Base-by-base conservation (phyloP, 2,329 filamentous ascomycete genomes). In the Emergomyces africanus region DNA sequence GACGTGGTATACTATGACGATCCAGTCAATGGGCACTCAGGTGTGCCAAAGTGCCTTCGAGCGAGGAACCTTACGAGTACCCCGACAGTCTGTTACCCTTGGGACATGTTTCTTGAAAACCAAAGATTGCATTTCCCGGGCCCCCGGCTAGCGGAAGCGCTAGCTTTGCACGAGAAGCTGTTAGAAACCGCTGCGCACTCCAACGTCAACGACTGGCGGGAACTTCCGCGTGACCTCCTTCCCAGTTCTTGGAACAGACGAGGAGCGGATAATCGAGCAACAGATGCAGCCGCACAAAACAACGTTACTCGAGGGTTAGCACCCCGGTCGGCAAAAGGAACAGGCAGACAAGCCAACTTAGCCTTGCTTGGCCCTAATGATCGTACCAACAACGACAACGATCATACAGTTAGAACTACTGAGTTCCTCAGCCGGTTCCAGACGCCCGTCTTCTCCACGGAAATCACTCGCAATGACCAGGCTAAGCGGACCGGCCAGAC, bases 101-200 rank as follows among this genome's bases (percentile, higher is more conserved):
- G 67, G 6, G 55, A 63, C 53, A 60, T 44, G 10, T 68, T 68
- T 46, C 59, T 69, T 53, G 57, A 65, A n/a, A 39, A 44, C 10
- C 25, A 57, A 0, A 30, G 56, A 0, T 18, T 23, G 1, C 65
- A 67, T 54, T 33, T 51, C 2, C 64, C 65, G 6, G 61, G 64
- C 18, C 20, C 20, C 18, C 62, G 66, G 18, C 51, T 66, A 3
- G 28, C 25, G 4, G 54, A 54, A 1, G 56, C 64, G 0, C 57
- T 67, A 15, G 57, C 61, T 10, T 48, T 67, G 9, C 64, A 65
- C 23, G 62, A 61, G 33, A 30, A 60, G 23, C 46, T 69, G 30
- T 61, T 63, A 6, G 60, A 63, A 8, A 59, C 53, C 23, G 66
- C 64, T 3, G 42, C 41, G 0, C 39, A 58, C 5, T 41, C 59